Percentiles rank a stretch among this genome's conserved stretches.
phyloP scores from a whole-genome alignment of 805 yeast genomes.

The Spathaspora sp. region DNA sequence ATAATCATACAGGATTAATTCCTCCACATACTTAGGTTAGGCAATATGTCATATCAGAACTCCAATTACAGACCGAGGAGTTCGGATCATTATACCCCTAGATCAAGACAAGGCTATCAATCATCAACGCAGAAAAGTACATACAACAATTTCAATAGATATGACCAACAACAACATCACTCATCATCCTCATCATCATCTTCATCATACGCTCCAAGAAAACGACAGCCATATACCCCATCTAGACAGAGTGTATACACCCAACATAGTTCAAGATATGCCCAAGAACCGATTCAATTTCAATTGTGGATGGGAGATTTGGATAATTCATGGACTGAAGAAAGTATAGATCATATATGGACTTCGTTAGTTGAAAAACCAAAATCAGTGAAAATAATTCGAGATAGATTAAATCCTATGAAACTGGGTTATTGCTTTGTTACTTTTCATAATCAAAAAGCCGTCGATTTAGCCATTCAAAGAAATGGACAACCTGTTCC shows the following conservation, averaged over 20 bases:
- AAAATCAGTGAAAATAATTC: conserved; percentile 60
- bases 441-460: conserved; percentile 58
- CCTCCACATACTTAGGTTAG: background rate
- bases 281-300: conserved; percentile 14
- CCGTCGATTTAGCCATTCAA: conserved; percentile 62
- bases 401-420: conserved; percentile 55
- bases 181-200: conserved; percentile 1
- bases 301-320: conserved; percentile 89
- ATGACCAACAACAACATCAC: background rate
- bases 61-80: conserved; percentile 5
- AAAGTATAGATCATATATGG: conserved; percentile 67
- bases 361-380: conserved; percentile 60
- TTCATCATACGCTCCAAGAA: background rate
- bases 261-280: conserved; percentile 4
- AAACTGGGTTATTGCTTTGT: conserved; percentile 67
- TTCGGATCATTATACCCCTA: conserved; percentile 1
- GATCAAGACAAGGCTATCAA: conserved; percentile 3
- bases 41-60: conserved; percentile 1
- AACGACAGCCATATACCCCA: conserved; percentile 1
- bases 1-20: too few species aligned
- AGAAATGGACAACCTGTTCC: conserved; percentile 72
- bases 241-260: conserved; percentile 6
- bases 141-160: background rate
- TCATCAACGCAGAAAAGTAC: background rate
- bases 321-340: conserved; percentile 81